Evolutionary conservation across 805 yeast genomes (phyloP).

Genomic region (Ogataea zsoltii): DNA sequence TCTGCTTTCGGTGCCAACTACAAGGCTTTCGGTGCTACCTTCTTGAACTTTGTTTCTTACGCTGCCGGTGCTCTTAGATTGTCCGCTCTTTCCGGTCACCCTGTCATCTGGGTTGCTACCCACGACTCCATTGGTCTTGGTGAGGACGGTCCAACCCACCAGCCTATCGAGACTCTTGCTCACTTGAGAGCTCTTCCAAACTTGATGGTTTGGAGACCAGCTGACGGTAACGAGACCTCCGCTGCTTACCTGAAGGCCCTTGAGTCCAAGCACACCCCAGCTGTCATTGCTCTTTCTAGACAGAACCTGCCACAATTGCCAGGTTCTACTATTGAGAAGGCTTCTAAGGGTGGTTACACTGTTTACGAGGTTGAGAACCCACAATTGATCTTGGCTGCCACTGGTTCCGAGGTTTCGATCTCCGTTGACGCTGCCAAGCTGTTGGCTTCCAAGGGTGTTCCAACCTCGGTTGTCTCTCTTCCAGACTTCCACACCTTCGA

Average conservation of each 20-base stretch:
- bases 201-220: slow-evolving; percentile 87
- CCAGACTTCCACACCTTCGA: slow-evolving; percentile 94
- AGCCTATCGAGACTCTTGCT: slow-evolving; percentile 86
- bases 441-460: slow-evolving; percentile 62
- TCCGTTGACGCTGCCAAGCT: slow-evolving; percentile 80
- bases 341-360: slow-evolving; percentile 93
- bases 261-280: slow-evolving; percentile 63
- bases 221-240: slow-evolving; percentile 86
- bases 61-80: slow-evolving; percentile 88
- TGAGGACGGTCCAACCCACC: slow-evolving; percentile 94
- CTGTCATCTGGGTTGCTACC: slow-evolving; percentile 84
- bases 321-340: slow-evolving; percentile 90
- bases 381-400: slow-evolving; percentile 77
- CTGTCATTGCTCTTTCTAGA: slow-evolving; percentile 77
- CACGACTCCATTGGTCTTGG: slow-evolving; percentile 90
- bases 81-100: slow-evolving; percentile 80
- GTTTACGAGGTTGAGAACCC: slow-evolving; percentile 57
- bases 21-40: slow-evolving; percentile 95
- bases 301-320: slow-evolving; percentile 91
- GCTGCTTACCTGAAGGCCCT: slow-evolving; percentile 77
- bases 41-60: slow-evolving; percentile 86
- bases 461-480: slow-evolving; percentile 82
- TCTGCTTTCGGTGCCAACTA: slow-evolving; percentile 85
- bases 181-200: slow-evolving; percentile 86
- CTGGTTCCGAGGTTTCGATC: slow-evolving; percentile 92